Base-by-base conservation (phyloP, 129 eudicot species). In the Ambrosia trifida region DNA sequence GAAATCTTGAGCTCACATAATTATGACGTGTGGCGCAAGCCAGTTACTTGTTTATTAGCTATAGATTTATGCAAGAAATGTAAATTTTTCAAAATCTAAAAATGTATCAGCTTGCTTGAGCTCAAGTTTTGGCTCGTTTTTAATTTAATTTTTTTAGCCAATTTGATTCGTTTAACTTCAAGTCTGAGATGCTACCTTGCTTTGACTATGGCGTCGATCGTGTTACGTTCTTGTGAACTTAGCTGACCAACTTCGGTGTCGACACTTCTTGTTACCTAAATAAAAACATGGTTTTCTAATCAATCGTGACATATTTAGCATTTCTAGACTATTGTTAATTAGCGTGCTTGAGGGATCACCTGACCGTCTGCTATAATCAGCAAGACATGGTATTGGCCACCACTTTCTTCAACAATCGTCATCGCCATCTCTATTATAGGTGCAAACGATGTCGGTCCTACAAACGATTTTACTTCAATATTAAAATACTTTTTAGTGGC, bases 381-480 rank as follows among this genome's bases (percentile, higher is more conserved):
- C 81, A 89, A 68, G 52, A 89, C 93, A 73, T 89, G 96, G 80
- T 89, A 89, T 49, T 82, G 96, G 43, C 96, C 96, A 30, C 82
- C 78, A 46, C 90, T 89, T 80, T 73, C 85, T 68, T 89, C 93
- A 73, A 89, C 96, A 43, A 89, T 89, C 19, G 68, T 68, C 73
- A 45, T 86, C 9, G 90, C 96, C 80, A 76, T 84, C 73, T 89
- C 93, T 59, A 89, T 86, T 61, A 86, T 85, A 18, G 96, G 93
- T 20, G 86, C 96, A 78, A 89, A 89, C 43, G 96, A 89, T 14
- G 96, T 89, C 0, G 96, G 96, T 53, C 94, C 96, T 88, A 65
- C 9, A 61, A 70, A 56, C 7, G 0, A 56, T 24, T 4, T 52
- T 52, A 52, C 59, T 24, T 20, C 2, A 40, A 7, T 40, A 20